These are phyloP conservation scores for Cryphonectria japonica DNA, from an alignment of 2,329 filamentous ascomycete genomes.

Conservation along the genomic window DNA sequence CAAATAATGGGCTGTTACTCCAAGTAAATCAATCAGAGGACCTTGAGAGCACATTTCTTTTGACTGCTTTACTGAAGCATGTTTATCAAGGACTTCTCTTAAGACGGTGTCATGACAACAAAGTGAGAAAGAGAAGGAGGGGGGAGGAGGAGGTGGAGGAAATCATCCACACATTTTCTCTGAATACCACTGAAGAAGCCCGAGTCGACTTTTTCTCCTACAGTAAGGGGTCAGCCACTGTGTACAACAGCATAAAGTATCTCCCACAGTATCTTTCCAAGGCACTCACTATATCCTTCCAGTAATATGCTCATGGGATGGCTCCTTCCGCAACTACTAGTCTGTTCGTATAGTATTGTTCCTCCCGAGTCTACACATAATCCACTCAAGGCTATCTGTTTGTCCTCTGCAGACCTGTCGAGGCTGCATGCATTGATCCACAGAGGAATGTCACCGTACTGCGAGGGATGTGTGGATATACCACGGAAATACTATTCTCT, in stretches of 20 bases:
- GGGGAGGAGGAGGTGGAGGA: too few relatives aligned
- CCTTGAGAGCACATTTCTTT: neutral
- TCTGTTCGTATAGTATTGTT: neutral
- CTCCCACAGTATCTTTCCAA: too few relatives aligned
- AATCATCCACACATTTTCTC: too few relatives aligned
- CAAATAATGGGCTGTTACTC: neutral
- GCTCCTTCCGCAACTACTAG: too few relatives aligned
- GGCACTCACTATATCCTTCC: too few relatives aligned
- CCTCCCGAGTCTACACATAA: neutral
- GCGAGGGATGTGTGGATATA: neutral
- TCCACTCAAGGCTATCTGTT: neutral
- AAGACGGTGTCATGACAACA: neutral
- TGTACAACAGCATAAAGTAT: too few relatives aligned
- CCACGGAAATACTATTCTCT: constrained; percentile 3
- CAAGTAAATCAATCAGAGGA: neutral
- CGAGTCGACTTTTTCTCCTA: too few relatives aligned
- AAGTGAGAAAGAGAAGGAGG: neutral
- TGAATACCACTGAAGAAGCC: too few relatives aligned
- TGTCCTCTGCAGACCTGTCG: neutral
- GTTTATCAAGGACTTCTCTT: neutral
- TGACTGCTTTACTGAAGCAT: neutral
- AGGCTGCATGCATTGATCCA: neutral
- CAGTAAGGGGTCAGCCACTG: too few relatives aligned
- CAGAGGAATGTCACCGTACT: neutral
- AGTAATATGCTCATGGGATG: neutral